phyloP scores from a whole-genome alignment of 2,329 filamentous ascomycete genomes.

The Penicillium concentricum region DNA sequence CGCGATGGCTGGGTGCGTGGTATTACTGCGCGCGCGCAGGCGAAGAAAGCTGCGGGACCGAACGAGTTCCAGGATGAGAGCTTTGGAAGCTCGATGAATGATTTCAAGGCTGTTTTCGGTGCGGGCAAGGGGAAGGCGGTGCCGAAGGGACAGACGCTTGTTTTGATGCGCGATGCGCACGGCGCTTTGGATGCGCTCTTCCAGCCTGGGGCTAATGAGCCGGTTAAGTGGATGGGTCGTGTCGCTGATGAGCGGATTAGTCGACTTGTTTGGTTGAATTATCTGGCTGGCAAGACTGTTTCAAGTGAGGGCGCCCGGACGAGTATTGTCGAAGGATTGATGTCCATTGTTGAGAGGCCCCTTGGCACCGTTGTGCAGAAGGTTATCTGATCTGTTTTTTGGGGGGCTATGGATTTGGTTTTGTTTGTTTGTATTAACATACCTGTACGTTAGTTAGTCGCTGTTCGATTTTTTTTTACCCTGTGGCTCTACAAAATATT shows the following conservation, averaged over 20 bases:
- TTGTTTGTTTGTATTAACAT: not conserved
- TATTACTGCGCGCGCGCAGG: constrained; percentile 70
- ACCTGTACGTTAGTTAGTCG: constrained; percentile 7
- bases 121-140: constrained; percentile 66
- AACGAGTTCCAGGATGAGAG: constrained; percentile 65
- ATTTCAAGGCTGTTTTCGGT: constrained; percentile 80
- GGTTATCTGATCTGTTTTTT: constrained; percentile 49
- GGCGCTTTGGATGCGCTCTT: constrained; percentile 70
- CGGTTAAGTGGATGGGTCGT: constrained; percentile 62
- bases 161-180: constrained; percentile 65
- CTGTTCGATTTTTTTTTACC: not conserved
- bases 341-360: constrained; percentile 83
- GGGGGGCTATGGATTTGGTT: not conserved
- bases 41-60: constrained; percentile 32
- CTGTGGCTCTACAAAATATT: not conserved
- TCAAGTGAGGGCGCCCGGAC: constrained; percentile 78
- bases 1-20: constrained; percentile 88
- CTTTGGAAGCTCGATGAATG: constrained; percentile 71
- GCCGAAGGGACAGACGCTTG: constrained; percentile 74
- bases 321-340: constrained; percentile 81
- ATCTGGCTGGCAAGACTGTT: constrained; percentile 81
- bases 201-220: constrained; percentile 49
- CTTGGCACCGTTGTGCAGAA: constrained; percentile 82
- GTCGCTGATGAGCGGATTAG: constrained; percentile 78
- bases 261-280: constrained; percentile 82